Evolutionary conservation across 805 yeast genomes (phyloP).

Genomic region (Novakomyces olei): DNA sequence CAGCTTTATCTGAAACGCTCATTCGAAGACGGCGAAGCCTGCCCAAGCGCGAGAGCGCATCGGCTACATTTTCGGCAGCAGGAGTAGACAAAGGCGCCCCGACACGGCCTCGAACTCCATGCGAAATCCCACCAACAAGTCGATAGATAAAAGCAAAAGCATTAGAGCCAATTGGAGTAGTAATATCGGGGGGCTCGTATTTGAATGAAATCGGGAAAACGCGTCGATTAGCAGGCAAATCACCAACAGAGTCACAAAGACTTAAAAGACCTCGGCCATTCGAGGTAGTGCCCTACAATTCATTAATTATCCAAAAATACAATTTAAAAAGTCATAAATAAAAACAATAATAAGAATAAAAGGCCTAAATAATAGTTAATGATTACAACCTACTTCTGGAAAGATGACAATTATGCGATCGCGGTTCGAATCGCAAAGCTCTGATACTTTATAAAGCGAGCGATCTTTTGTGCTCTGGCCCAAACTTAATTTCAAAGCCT

Average conservation of each 20-base stretch:
- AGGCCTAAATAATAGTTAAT: no score
- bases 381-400: no score
- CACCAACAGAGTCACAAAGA: background rate
- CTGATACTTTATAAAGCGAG: background rate
- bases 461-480: background rate
- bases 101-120: no score
- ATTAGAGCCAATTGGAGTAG: background rate
- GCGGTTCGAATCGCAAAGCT: background rate
- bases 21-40: no score
- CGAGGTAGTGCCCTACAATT: background rate
- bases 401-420: background rate
- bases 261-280: constrained; percentile 1
- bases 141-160: no score
- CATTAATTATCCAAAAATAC: background rate
- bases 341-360: no score
- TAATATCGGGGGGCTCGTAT: background rate
- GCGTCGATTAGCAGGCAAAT: background rate
- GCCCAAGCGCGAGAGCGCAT: no score
- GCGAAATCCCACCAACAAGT: no score
- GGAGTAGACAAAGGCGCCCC: no score
- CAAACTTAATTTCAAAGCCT: background rate
- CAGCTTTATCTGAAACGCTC: no score
- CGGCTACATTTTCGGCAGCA: no score
- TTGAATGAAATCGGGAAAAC: background rate
- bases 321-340: background rate